Conservation (phyloP, 73 alveolate species). For the Paramecium biaurelia region DNA sequence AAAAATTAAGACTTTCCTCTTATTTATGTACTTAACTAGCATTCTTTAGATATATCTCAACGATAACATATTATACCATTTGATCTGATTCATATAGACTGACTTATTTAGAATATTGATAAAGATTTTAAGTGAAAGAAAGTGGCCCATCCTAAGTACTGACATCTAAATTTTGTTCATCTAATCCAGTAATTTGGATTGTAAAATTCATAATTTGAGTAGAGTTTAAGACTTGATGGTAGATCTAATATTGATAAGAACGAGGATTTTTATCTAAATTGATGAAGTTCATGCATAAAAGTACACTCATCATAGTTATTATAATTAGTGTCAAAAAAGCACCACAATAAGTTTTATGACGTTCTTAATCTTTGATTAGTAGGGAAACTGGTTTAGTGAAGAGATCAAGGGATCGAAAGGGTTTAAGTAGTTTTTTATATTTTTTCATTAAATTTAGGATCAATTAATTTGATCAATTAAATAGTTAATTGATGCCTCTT, state of each 20-base stretch:
- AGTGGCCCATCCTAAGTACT: not conserved
- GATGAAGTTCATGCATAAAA: not conserved
- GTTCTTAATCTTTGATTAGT: not conserved
- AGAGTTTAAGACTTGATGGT: not conserved
- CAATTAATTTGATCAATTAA: not conserved
- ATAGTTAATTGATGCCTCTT: constrained; percentile 23
- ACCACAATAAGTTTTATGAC: constrained; percentile 37
- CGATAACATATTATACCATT: not conserved
- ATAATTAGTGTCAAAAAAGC: not conserved
- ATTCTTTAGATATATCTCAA: not conserved
- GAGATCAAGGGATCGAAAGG: not conserved
- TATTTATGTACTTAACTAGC: not conserved
- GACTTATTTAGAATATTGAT: not conserved
- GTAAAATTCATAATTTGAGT: not conserved
- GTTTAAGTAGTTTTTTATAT: constrained; percentile 15
- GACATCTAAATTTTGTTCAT: not conserved
- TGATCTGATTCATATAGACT: not conserved
- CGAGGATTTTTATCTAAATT: not conserved
- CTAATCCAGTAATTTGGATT: not conserved
- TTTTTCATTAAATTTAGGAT: not conserved
- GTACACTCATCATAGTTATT: not conserved
- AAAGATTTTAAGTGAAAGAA: not conserved
- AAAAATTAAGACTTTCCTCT: not conserved
- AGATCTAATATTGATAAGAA: not conserved
- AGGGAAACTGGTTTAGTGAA: constrained; percentile 6